Base-by-base conservation (phyloP, 192 early-diverging fungal genomes). In the Physocladia obscura region DNA sequence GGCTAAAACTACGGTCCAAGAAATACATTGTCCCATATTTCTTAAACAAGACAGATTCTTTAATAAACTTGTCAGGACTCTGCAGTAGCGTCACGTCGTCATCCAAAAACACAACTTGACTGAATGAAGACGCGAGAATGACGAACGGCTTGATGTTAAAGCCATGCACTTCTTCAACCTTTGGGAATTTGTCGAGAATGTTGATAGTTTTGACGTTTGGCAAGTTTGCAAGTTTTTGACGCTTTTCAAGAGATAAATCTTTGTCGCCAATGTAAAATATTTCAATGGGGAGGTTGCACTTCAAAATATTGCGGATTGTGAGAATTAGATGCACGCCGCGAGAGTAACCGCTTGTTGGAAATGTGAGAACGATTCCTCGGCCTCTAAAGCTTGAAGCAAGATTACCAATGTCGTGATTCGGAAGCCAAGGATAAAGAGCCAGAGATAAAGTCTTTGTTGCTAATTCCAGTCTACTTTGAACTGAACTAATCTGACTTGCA, bases 141-240 rank as follows among this genome's bases (percentile, higher is more conserved):
- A 87, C 84, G 80, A 82, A 90, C 0, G 89, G 88, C 49, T 90
- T 90, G 57, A 90, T 81, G n/a, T 82, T 74, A 85, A 87, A 89
- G 15, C 86, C 86, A 32, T 54, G 55, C 57, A 89, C 62, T 6
- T 77, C 48, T 0, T 24, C 13, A 4, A 68, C 65, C 4, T 27
- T 5, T 13, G 57, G 51, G 1, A 70, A 67, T 11, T 79, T 65
- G 22, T 86, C 77, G 4, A 69, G 27, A 0, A 79, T 38, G 40
- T 73, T 62, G 31, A 72, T 50, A n/a, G 52, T 22, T 55, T 37
- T 61, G 32, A 84, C 73, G 0, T 37, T 51, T 30, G 65, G 54
- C 32, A 68, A 24, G 15, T 56, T 68, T 1, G 34, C 35, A 17
- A 68, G 65, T 3, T 40, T 17, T 34, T 37, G 19, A 22, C 65